Percentiles rank a stretch among this genome's conserved stretches.
These are phyloP conservation scores for Zygosaccharomyces rouxii DNA, from an alignment of 805 yeast species.

Conservation along the genomic window DNA sequence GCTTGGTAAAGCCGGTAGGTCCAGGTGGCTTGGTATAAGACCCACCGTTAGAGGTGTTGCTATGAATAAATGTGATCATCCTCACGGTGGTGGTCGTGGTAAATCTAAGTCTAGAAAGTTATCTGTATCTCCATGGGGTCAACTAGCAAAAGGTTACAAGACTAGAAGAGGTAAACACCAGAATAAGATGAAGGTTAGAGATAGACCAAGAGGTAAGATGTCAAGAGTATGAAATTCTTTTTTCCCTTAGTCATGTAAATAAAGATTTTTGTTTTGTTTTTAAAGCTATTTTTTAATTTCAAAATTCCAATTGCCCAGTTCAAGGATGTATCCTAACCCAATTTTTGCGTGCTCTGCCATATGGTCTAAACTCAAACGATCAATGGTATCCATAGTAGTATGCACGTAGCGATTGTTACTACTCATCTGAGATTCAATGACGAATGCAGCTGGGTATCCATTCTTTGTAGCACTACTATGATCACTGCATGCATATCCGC, in stretches of 20 bases:
- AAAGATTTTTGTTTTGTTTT: neutral
- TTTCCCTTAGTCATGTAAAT: slow-evolving; percentile 11
- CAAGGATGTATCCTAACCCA: slow-evolving; percentile 67
- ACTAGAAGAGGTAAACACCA: slow-evolving; percentile 87
- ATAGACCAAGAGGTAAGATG: slow-evolving; percentile 78
- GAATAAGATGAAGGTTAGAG: slow-evolving; percentile 81
- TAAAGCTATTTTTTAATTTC: slow-evolving; percentile 3
- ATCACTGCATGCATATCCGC: slow-evolving; percentile 94
- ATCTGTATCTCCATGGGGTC: slow-evolving; percentile 96
- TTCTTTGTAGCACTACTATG: slow-evolving; percentile 79
- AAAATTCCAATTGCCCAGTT: slow-evolving; percentile 44
- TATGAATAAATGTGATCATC: slow-evolving; percentile 96
- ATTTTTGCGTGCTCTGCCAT: slow-evolving; percentile 76
- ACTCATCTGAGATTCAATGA: slow-evolving; percentile 70
- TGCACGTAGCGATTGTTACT: slow-evolving; percentile 69
- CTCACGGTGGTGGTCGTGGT: slow-evolving; percentile 99
- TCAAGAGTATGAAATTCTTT: slow-evolving; percentile 17
- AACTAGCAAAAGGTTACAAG: slow-evolving; percentile 84
- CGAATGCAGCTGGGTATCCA: slow-evolving; percentile 82
- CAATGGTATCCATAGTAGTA: slow-evolving; percentile 73
- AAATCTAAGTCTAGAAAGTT: slow-evolving; percentile 93
- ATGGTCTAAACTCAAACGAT: slow-evolving; percentile 71
- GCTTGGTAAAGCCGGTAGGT: slow-evolving; percentile 96
- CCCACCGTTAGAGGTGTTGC: slow-evolving; percentile 98
- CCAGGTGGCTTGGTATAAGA: slow-evolving; percentile 86